Evolutionary conservation across 106 monocot genomes (phyloP).

Genomic region (Cymbidium sinense): DNA sequence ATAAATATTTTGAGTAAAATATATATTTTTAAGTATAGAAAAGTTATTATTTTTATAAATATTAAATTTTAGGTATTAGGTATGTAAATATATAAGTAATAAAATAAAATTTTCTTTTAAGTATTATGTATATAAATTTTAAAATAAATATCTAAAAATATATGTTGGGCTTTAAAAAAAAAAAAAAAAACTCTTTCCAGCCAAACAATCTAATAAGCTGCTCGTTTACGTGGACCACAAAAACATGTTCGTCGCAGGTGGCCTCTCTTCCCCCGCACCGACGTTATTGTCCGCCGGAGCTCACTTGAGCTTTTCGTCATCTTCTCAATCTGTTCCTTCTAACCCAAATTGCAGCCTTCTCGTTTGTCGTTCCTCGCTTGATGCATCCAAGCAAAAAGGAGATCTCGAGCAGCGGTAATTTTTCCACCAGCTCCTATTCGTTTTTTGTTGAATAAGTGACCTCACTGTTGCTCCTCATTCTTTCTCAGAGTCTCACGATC

Average conservation of each 20-base stretch:
- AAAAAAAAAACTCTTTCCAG: no score
- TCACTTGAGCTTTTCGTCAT: not conserved
- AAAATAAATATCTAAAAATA: no score
- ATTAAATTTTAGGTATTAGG: no score
- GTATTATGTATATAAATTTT: no score
- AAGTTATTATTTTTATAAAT: no score
- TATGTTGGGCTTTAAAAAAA: no score
- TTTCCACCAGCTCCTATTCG: no score
- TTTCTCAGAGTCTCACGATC: conserved; percentile 11
- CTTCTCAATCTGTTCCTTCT: not conserved
- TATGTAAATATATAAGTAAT: no score
- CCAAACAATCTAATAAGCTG: no score
- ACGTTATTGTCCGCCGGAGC: not conserved
- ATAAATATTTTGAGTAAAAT: no score
- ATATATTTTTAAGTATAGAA: no score
- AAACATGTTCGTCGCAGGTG: not conserved
- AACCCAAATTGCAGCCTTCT: not conserved
- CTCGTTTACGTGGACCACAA: not conserved
- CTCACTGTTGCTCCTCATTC: not conserved
- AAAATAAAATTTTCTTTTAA: no score
- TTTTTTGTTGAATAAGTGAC: not conserved
- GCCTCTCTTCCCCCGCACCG: not conserved
- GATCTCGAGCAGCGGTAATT: conserved; percentile 2
- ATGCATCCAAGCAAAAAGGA: conserved; percentile 6
- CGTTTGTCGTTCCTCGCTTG: not conserved